Evolutionary conservation across 371 early-diverging fungal species (phyloP).

Genomic region (Mucor lusitanicus): DNA sequence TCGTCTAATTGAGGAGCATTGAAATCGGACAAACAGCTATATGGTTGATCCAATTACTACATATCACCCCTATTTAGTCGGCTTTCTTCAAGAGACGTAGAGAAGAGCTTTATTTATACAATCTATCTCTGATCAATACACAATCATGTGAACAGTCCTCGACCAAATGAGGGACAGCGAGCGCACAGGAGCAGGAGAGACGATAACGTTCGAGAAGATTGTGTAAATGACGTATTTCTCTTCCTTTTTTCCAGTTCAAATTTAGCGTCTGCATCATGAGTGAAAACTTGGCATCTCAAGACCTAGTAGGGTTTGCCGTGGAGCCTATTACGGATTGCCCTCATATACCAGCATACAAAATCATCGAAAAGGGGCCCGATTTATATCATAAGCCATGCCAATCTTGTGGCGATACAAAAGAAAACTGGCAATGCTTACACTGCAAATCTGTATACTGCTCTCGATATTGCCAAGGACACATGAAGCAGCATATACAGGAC

Average conservation of each 20-base stretch:
- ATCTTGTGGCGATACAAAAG: slow-evolving; percentile 17
- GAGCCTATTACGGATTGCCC: slow-evolving; percentile 26
- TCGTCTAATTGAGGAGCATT: too few relatives aligned
- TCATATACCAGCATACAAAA: slow-evolving; percentile 20
- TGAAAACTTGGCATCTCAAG: background rate
- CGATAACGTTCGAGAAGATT: too few relatives aligned
- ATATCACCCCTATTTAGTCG: too few relatives aligned
- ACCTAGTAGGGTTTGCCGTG: slow-evolving; percentile 16
- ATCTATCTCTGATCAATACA: too few relatives aligned
- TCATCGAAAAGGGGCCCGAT: background rate
- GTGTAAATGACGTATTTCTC: background rate
- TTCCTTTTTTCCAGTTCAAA: background rate
- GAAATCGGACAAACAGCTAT: too few relatives aligned
- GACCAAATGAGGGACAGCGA: too few relatives aligned
- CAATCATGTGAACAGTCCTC: too few relatives aligned
- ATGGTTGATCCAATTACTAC: too few relatives aligned
- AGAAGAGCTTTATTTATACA: background rate
- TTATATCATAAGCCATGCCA: slow-evolving; percentile 6
- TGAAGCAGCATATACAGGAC: slow-evolving; percentile 17
- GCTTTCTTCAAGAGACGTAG: too few relatives aligned
- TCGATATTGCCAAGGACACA: slow-evolving; percentile 30
- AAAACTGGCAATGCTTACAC: slow-evolving; percentile 37
- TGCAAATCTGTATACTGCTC: slow-evolving; percentile 26
- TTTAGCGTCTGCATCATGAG: background rate
- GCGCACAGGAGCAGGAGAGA: too few relatives aligned